Conservation (phyloP, 2,329 filamentous ascomycete genomes). For the Escovopsis sp. region DNA sequence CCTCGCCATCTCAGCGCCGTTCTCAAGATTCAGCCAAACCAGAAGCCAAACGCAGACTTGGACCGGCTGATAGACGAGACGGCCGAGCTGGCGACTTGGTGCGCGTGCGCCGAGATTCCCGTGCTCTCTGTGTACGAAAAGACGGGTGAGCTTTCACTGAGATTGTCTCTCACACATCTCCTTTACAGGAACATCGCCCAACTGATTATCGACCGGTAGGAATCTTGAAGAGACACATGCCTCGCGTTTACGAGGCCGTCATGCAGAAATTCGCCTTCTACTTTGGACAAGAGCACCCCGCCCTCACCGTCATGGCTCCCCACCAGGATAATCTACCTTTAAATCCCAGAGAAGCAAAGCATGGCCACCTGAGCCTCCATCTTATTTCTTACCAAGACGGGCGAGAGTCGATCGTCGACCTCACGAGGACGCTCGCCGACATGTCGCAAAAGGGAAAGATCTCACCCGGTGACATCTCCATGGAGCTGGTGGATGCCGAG, state of each 20-base stretch:
- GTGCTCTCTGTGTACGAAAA: constrained; percentile 84
- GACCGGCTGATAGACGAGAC: constrained; percentile 81
- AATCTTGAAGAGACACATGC: constrained; percentile 75
- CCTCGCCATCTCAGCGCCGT: constrained; percentile 83
- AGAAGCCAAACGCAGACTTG: constrained; percentile 56
- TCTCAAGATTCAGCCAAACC: constrained; percentile 56
- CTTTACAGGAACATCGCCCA: no score
- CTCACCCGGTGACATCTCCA: constrained; percentile 64
- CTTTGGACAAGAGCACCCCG: constrained; percentile 63
- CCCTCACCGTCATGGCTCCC: constrained; percentile 43
- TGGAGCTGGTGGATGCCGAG: constrained; percentile 80
- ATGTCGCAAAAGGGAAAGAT: constrained; percentile 90
- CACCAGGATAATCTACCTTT: constrained; percentile 24
- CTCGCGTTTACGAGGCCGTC: constrained; percentile 69
- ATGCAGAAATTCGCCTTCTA: constrained; percentile 71
- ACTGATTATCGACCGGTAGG: constrained; percentile 47
- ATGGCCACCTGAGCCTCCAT: constrained; percentile 44
- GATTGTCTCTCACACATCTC: no score
- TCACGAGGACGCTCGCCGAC: constrained; percentile 84
- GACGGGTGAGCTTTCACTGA: constrained; percentile 48
- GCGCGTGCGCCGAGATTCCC: constrained; percentile 74
- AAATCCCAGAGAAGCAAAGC: constrained; percentile 14
- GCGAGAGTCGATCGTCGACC: constrained; percentile 82
- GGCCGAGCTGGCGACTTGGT: constrained; percentile 87
- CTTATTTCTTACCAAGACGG: constrained; percentile 82